These are phyloP conservation scores for Calocybe gambosa DNA, from an alignment of 1,284 basidiomycete species.

Conservation along the genomic window DNA sequence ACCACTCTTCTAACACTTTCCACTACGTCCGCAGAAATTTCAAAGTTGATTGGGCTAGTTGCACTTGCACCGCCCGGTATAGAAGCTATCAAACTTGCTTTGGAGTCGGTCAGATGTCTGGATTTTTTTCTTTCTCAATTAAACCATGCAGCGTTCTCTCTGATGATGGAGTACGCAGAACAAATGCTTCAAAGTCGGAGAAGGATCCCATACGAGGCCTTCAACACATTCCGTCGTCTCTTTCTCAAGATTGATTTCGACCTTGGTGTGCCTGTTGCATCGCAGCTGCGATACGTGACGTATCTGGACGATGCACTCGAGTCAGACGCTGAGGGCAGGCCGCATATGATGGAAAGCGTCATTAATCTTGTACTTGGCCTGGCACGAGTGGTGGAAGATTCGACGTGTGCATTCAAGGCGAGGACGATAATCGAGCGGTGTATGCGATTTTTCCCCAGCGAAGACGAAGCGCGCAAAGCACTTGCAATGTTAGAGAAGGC, in stretches of 20 bases:
- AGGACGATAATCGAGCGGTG: slow-evolving; percentile 22
- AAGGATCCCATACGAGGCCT: slow-evolving; percentile 26
- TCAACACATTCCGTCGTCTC: slow-evolving; percentile 31
- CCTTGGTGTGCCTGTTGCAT: slow-evolving; percentile 14
- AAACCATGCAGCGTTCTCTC: slow-evolving; percentile 25
- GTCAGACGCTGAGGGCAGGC: slow-evolving; percentile 17
- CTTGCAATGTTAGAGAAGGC: slow-evolving; percentile 18
- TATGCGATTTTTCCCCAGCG: slow-evolving; percentile 19
- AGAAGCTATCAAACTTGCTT: slow-evolving; percentile 10
- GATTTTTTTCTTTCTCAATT: slow-evolving; percentile 20
- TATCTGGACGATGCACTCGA: slow-evolving; percentile 27
- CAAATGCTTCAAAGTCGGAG: slow-evolving; percentile 13
- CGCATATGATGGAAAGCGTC: slow-evolving; percentile 25
- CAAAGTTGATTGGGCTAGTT: slow-evolving; percentile 2
- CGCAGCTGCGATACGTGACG: slow-evolving; percentile 23
- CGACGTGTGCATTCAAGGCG: slow-evolving; percentile 24
- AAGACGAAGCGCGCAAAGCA: slow-evolving; percentile 22
- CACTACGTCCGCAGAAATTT: not conserved
- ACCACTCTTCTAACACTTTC: slow-evolving; percentile 5
- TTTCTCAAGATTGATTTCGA: slow-evolving; percentile 25
- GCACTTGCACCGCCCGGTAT: not conserved
- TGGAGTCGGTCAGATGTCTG: slow-evolving; percentile 18
- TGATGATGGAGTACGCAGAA: slow-evolving; percentile 25
- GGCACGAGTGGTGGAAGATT: slow-evolving; percentile 23
- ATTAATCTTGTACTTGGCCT: slow-evolving; percentile 27